Base-by-base conservation (phyloP, 2,329 filamentous ascomycete genomes). In the Biscogniauxia marginata region DNA sequence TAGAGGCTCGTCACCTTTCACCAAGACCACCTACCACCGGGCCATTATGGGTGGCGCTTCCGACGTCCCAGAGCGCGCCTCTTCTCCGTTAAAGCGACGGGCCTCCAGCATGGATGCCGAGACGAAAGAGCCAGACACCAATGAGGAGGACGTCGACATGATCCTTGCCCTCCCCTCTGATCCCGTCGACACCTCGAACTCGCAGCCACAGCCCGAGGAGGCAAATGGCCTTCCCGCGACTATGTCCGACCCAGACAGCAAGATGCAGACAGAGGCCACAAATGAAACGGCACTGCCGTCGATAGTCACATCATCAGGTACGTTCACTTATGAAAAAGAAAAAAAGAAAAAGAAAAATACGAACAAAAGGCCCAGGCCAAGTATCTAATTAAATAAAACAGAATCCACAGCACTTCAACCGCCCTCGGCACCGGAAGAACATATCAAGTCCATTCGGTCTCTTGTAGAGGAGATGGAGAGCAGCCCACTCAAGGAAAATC, bases 371-470 rank as follows among this genome's bases (percentile, higher is more conserved):
- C n/a, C n/a, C n/a, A n/a, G 20, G 3, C 20, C 53, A 44, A 1
- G 39, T 25, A 24, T 16, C 18, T 18, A 46, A 44, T 24, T 16
- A 22, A 34, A 47, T 50, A 49, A 57, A 60, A 62, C 21, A 58
- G 46, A 39, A 56, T n/a, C 25, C 39, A 20, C 49, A 69, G 67
- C 46, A 39, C 59, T 52, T 19, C 59, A 60, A 54, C 59, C 58
- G 16, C 65, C 67, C 1, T 52, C 78, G 11, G 73, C 79, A 3
- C 77, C 86, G 60, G 87, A 90, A 63, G 81, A 85, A 49, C 93
- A 97, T 72, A 86, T 96, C 56, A 83, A 82, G 55, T 84, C 84
- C 39, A 90, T 97, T 50, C 82, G 84, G 65, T 79, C 80, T 25
- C 74, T 93, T 22, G 71, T 83, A 22, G 74, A 81, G 60, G 79